A percentile compares a stretch with the other conserved stretches of the same genome.
Conservation (phyloP, 2,329 filamentous ascomycete genomes). For the Arthrocladium fulminans region DNA sequence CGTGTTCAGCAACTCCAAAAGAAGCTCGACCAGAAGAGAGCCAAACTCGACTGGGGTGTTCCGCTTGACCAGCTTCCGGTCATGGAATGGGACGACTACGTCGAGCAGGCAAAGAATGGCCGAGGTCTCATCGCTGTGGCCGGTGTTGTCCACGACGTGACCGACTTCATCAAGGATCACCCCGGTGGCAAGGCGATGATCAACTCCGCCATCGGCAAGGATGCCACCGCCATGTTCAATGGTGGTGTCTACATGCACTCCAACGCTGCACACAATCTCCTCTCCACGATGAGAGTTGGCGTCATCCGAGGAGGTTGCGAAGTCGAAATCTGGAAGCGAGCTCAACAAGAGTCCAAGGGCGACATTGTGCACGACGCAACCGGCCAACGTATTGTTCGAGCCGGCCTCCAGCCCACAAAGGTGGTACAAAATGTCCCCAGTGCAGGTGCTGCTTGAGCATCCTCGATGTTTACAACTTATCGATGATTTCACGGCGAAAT, state of each 20-base stretch:
- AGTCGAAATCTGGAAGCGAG: slow-evolving; percentile 87
- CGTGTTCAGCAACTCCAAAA: slow-evolving; percentile 82
- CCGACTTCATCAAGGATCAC: slow-evolving; percentile 77
- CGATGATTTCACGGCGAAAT: slow-evolving; percentile 5
- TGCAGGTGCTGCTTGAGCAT: slow-evolving; percentile 66
- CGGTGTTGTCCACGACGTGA: slow-evolving; percentile 78
- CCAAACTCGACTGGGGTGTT: slow-evolving; percentile 74
- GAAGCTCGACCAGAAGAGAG: slow-evolving; percentile 82
- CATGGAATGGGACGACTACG: slow-evolving; percentile 78
- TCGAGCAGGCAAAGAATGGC: slow-evolving; percentile 66
- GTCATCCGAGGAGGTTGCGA: slow-evolving; percentile 80
- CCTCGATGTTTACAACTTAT: not conserved
- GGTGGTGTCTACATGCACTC: slow-evolving; percentile 84
- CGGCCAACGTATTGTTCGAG: slow-evolving; percentile 75
- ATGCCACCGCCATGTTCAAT: slow-evolving; percentile 85
- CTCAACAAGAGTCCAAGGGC: slow-evolving; percentile 61
- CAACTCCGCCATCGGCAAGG: slow-evolving; percentile 71
- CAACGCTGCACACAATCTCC: slow-evolving; percentile 80
- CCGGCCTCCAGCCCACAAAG: slow-evolving; percentile 77
- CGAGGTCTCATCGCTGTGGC: slow-evolving; percentile 69
- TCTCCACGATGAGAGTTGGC: slow-evolving; percentile 80
- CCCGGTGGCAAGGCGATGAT: slow-evolving; percentile 87
- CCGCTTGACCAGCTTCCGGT: slow-evolving; percentile 79
- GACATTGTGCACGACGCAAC: slow-evolving; percentile 72
- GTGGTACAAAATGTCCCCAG: slow-evolving; percentile 69